Evolutionary conservation across 495 filamentous ascomycete species (phyloP).

Genomic region (Penicillium cinerascens): DNA sequence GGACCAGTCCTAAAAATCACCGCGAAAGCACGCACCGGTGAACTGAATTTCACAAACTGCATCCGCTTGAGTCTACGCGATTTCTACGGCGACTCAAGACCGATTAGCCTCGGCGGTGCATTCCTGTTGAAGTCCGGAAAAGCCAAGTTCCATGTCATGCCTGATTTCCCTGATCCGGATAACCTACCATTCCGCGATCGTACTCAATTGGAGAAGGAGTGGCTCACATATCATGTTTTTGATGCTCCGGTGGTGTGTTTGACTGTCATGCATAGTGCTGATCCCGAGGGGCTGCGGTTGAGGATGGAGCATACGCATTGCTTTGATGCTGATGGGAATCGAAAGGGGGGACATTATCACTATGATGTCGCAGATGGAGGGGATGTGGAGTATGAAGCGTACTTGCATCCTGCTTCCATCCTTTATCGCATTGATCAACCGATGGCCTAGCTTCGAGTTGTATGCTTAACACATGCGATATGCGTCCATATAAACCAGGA

Average conservation of each 20-base stretch:
- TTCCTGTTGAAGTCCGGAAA: constrained; percentile 34
- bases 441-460: neutral
- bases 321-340: constrained; percentile 26
- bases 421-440: constrained; percentile 38
- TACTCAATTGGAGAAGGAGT: constrained; percentile 23
- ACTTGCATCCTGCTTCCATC: constrained; percentile 32
- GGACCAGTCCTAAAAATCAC: constrained; percentile 34
- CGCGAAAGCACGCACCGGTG: constrained; percentile 24
- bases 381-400: constrained; percentile 41
- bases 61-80: constrained; percentile 26
- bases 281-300: constrained; percentile 29
- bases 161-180: constrained; percentile 33
- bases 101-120: constrained; percentile 35
- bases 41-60: constrained; percentile 29
- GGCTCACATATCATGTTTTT: constrained; percentile 37
- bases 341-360: constrained; percentile 39
- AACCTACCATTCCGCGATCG: constrained; percentile 26
- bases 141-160: constrained; percentile 43
- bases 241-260: constrained; percentile 35
- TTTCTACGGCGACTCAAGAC: constrained; percentile 24
- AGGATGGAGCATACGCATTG: constrained; percentile 46
- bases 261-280: constrained; percentile 36
- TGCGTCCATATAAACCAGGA: no score
- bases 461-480: no score
- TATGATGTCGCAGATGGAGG: constrained; percentile 27